Conservation (phyloP, 2,329 filamentous ascomycete species). For the Nothomitra cinnamomea region DNA sequence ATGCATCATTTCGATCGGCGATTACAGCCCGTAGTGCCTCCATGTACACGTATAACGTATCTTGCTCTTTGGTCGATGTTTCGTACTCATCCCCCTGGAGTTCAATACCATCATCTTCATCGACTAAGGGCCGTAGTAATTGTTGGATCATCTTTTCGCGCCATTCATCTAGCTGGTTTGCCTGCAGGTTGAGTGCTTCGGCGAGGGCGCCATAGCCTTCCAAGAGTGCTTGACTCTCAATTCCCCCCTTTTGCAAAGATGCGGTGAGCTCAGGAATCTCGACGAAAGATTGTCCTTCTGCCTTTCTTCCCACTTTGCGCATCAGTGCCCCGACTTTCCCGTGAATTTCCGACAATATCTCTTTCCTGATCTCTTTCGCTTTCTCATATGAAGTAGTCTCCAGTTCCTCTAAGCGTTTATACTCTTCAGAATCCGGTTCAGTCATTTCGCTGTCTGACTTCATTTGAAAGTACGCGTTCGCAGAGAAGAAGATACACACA, state of each 20-base stretch:
- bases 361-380: constrained; percentile 60
- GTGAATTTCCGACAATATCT: constrained; percentile 20
- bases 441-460: constrained; percentile 52
- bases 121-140: constrained; percentile 58
- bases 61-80: constrained; percentile 71
- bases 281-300: constrained; percentile 37
- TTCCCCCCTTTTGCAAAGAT: constrained; percentile 39
- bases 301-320: constrained; percentile 38
- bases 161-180: constrained; percentile 55
- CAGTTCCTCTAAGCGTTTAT: constrained; percentile 44
- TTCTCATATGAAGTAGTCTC: constrained; percentile 60
- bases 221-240: constrained; percentile 53
- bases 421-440: constrained; percentile 48
- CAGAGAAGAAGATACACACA: constrained; percentile 67
- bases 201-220: constrained; percentile 50
- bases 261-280: constrained; percentile 43
- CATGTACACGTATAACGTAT: constrained; percentile 76
- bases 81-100: constrained; percentile 82
- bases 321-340: constrained; percentile 47
- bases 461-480: constrained; percentile 69
- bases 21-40: constrained; percentile 58
- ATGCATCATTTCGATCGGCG: constrained; percentile 58
- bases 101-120: constrained; percentile 61
- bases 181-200: constrained; percentile 53
- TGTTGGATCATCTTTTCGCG: constrained; percentile 55